A percentile compares a stretch with the other conserved stretches of the same genome.
Evolutionary conservation across 768 basidiomycete species (phyloP).

Genomic region (Russula foetens): DNA sequence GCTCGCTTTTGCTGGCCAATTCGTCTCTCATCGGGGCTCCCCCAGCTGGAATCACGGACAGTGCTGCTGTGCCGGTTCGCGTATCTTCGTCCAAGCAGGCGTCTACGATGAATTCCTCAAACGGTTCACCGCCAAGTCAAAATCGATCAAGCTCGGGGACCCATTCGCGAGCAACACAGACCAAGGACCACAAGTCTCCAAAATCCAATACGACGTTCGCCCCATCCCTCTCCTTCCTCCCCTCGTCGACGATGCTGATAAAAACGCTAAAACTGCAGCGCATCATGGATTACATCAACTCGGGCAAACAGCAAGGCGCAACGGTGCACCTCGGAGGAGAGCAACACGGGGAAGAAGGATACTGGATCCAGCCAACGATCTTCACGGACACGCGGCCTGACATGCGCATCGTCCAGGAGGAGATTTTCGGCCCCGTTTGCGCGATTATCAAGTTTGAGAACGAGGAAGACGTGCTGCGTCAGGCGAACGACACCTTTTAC

Average conservation of each 20-base stretch:
- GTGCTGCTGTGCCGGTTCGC: constrained; percentile 71
- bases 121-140: constrained; percentile 46
- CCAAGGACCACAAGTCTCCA: constrained; percentile 76
- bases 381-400: constrained; percentile 46
- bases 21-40: neutral
- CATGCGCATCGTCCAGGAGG: constrained; percentile 51
- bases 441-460: constrained; percentile 59
- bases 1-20: neutral
- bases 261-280: constrained; percentile 32
- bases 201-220: constrained; percentile 64
- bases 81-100: constrained; percentile 71
- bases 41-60: constrained; percentile 67
- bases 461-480: constrained; percentile 53
- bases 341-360: constrained; percentile 47
- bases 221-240: neutral
- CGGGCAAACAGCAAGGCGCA: constrained; percentile 52
- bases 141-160: constrained; percentile 55
- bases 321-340: constrained; percentile 49
- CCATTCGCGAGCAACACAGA: constrained; percentile 52
- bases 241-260: neutral
- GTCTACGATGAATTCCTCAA: constrained; percentile 75
- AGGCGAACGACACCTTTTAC: constrained; percentile 83
- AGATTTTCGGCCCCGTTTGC: constrained; percentile 67
- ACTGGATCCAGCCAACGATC: constrained; percentile 55
- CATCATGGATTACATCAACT: constrained; percentile 53